Evolutionary conservation across 2,329 filamentous ascomycete species (phyloP).

Genomic region (Pseudopithomyces maydicus): DNA sequence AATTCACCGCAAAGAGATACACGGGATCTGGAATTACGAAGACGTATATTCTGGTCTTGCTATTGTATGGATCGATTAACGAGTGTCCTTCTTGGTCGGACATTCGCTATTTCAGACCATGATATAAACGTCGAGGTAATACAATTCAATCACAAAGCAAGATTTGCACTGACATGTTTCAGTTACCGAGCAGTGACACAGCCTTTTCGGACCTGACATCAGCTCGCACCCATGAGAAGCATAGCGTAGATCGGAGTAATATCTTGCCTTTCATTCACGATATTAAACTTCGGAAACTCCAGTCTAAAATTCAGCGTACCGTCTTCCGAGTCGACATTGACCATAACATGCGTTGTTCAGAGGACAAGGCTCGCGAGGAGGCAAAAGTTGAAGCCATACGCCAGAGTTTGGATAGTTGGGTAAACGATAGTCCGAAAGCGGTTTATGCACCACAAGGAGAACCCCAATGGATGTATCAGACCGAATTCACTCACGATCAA

Average conservation of each 20-base stretch:
- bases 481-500: slow-evolving; percentile 22
- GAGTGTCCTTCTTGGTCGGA: slow-evolving; percentile 29
- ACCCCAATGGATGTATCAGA: slow-evolving; percentile 34
- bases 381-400: slow-evolving; percentile 25
- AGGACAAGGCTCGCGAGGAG: slow-evolving; percentile 22
- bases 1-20: slow-evolving; percentile 13
- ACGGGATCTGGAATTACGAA: slow-evolving; percentile 28
- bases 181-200: slow-evolving; percentile 27
- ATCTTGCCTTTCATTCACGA: slow-evolving; percentile 34
- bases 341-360: slow-evolving; percentile 13
- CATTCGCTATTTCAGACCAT: slow-evolving; percentile 33
- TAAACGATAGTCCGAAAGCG: slow-evolving; percentile 22
- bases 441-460: slow-evolving; percentile 22
- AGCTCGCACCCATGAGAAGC: slow-evolving; percentile 14
- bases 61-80: slow-evolving; percentile 33
- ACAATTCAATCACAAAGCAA: background rate
- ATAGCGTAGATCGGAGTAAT: slow-evolving; percentile 23
- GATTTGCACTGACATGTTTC: background rate
- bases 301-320: slow-evolving; percentile 30
- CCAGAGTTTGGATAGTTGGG: slow-evolving; percentile 25
- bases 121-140: slow-evolving; percentile 35
- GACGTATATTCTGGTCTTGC: slow-evolving; percentile 33
- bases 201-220: slow-evolving; percentile 30
- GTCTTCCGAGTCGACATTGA: slow-evolving; percentile 33
- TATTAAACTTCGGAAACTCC: slow-evolving; percentile 29